phyloP scores from a whole-genome alignment of 2,329 filamentous ascomycete genomes.

The Didymella sp. region DNA sequence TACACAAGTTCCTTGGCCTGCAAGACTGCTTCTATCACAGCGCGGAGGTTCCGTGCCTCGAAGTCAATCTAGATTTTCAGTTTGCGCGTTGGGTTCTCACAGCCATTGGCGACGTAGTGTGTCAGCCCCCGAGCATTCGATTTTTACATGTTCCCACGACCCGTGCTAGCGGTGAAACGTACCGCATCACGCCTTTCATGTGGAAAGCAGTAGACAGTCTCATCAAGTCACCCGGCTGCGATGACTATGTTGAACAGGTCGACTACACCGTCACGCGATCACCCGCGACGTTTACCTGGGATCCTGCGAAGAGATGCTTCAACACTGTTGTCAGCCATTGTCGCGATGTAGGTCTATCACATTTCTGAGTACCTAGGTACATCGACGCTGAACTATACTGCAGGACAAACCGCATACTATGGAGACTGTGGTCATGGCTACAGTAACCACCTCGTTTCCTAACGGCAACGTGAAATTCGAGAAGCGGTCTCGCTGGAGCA shows the following conservation, averaged over 20 bases:
- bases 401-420: background rate
- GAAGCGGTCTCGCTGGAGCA: conserved; percentile 37
- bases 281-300: conserved; percentile 28
- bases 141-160: conserved; percentile 27
- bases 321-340: conserved; percentile 25
- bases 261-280: conserved; percentile 22
- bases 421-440: conserved; percentile 27
- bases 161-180: conserved; percentile 25
- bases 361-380: background rate
- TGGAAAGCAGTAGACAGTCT: background rate
- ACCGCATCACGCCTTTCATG: conserved; percentile 30
- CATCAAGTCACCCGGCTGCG: background rate
- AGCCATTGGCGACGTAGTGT: conserved; percentile 29
- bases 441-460: conserved; percentile 33
- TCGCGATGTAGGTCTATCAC: background rate
- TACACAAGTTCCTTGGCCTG: conserved; percentile 43
- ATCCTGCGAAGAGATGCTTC: conserved; percentile 29
- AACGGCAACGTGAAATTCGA: conserved; percentile 38
- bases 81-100: conserved; percentile 12
- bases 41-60: conserved; percentile 22
- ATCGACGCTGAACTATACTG: background rate
- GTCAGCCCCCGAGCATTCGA: conserved; percentile 30
- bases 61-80: conserved; percentile 23
- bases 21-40: conserved; percentile 43
- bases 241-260: conserved; percentile 14